Percentiles rank a stretch among this genome's conserved stretches.
phyloP scores from a whole-genome alignment of 2,329 filamentous ascomycete species.

The Microsporum canis region DNA sequence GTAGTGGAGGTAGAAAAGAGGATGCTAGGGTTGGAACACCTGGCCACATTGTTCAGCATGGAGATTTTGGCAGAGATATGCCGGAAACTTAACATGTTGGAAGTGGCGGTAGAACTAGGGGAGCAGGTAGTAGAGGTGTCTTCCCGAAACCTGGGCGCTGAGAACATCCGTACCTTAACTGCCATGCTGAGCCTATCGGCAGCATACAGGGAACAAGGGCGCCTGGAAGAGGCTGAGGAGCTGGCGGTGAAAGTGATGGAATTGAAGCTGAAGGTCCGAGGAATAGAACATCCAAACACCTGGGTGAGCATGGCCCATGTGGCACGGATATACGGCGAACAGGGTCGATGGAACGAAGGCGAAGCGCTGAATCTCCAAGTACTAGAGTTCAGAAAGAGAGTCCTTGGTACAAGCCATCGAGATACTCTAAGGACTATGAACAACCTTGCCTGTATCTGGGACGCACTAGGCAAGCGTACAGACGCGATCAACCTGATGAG shows the following conservation, averaged over 20 bases:
- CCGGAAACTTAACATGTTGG: background rate
- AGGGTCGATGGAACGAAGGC: slow-evolving; percentile 14
- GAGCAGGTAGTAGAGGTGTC: slow-evolving; percentile 4
- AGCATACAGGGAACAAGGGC: slow-evolving; percentile 9
- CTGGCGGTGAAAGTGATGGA: slow-evolving; percentile 1
- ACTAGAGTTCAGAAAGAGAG: slow-evolving; percentile 12
- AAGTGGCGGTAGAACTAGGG: background rate
- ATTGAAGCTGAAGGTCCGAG: slow-evolving; percentile 7
- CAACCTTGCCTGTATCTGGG: background rate
- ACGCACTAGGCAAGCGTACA: background rate
- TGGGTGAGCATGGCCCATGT: slow-evolving; percentile 4
- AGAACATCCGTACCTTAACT: slow-evolving; percentile 15
- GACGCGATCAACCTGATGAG: background rate
- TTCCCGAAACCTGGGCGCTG: slow-evolving; percentile 9
- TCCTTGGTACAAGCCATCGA: slow-evolving; percentile 18
- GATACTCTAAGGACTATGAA: slow-evolving; percentile 11
- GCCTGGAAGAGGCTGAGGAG: slow-evolving; percentile 11
- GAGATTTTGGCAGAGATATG: background rate
- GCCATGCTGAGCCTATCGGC: slow-evolving; percentile 14
- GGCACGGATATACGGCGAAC: slow-evolving; percentile 12
- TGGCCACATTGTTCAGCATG: background rate
- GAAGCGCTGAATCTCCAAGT: slow-evolving; percentile 15
- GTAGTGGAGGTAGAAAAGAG: background rate
- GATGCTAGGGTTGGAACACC: background rate
- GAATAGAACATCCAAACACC: slow-evolving; percentile 14